phyloP scores from a whole-genome alignment of 495 filamentous ascomycete genomes.

The Aspergillus sparsus region DNA sequence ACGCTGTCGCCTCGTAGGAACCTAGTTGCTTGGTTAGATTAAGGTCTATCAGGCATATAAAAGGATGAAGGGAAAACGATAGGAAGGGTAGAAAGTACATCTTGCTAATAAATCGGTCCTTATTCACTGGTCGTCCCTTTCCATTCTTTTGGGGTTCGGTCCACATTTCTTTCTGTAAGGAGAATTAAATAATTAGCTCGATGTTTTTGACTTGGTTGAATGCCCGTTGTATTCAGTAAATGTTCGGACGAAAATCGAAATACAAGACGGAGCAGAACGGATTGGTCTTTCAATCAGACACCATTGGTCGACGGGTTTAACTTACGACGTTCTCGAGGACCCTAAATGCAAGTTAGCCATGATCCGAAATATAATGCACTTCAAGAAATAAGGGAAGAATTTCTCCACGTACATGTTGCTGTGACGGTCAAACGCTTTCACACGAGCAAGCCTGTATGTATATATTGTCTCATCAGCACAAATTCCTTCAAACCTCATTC shows the following conservation, averaged over 20 bases:
- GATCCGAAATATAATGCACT: background rate
- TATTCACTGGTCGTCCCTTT: constrained; percentile 90
- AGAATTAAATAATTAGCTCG: background rate
- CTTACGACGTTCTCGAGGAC: constrained; percentile 80
- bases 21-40: background rate
- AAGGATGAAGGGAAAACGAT: constrained; percentile 51
- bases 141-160: constrained; percentile 89
- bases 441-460: constrained; percentile 56
- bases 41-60: constrained; percentile 44
- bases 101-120: constrained; percentile 98
- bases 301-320: background rate
- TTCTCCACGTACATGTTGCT: constrained; percentile 69
- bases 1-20: constrained; percentile 21
- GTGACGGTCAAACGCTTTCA: constrained; percentile 90
- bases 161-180: constrained; percentile 88
- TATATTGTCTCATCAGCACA: too few relatives aligned
- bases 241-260: too few relatives aligned
- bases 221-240: too few relatives aligned
- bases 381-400: background rate
- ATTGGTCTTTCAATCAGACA: background rate
- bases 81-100: constrained; percentile 60
- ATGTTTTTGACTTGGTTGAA: background rate
- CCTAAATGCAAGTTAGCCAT: constrained; percentile 3
- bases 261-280: background rate
- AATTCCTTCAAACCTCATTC: too few relatives aligned